A percentile compares a stretch with the other conserved stretches of the same genome.
Conservation (phyloP, 2,329 filamentous ascomycete genomes). For the Stemphylium lycopersici region DNA sequence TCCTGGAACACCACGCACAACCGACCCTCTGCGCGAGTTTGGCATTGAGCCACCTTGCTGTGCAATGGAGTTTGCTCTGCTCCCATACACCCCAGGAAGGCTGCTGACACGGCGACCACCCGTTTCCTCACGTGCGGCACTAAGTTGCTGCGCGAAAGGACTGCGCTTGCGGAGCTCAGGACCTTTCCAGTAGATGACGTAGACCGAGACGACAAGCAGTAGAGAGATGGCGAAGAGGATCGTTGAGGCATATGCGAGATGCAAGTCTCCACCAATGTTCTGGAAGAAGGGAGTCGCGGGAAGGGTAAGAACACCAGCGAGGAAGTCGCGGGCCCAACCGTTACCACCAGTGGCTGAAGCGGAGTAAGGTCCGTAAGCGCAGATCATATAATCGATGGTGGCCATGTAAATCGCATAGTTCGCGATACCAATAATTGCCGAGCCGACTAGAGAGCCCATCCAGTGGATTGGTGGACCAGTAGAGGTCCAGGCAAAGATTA, state of each 20-base stretch:
- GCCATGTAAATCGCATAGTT: constrained; percentile 78
- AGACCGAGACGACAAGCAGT: constrained; percentile 50
- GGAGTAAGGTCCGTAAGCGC: constrained; percentile 74
- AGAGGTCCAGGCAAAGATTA: constrained; percentile 74
- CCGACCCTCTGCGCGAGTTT: constrained; percentile 36
- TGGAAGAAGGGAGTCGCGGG: constrained; percentile 67
- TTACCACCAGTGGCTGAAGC: constrained; percentile 80
- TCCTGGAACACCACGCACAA: constrained; percentile 29
- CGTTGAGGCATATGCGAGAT: constrained; percentile 60
- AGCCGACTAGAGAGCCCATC: constrained; percentile 71
- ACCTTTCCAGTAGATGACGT: constrained; percentile 62
- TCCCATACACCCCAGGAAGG: constrained; percentile 40
- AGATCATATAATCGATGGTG: constrained; percentile 81
- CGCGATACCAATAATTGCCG: constrained; percentile 72
- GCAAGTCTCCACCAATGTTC: constrained; percentile 51
- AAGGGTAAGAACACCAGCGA: constrained; percentile 74
- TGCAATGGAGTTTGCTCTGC: constrained; percentile 36
- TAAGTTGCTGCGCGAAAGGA: constrained; percentile 59
- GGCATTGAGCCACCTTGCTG: constrained; percentile 24
- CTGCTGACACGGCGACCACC: constrained; percentile 43
- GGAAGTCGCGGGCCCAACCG: constrained; percentile 75
- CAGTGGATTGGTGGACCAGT: constrained; percentile 70
- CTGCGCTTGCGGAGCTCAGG: constrained; percentile 59
- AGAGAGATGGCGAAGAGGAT: constrained; percentile 61
- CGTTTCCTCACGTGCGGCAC: constrained; percentile 38